Evolutionary conservation across 2,329 filamentous ascomycete species (phyloP).

Genomic region (Pseudocercospora fijiensis): DNA sequence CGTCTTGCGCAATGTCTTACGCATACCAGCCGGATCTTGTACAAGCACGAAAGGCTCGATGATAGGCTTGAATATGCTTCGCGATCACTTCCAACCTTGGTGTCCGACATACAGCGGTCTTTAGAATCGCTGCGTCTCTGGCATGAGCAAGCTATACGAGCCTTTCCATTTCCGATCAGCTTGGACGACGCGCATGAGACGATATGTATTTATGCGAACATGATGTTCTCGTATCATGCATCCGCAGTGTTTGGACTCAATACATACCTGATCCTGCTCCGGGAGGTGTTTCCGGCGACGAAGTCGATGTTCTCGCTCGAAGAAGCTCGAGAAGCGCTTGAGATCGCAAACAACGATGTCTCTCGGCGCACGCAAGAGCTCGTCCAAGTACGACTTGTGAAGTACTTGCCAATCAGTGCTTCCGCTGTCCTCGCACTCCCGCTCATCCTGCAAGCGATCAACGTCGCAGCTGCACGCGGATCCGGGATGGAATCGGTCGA

Average conservation of each 20-base stretch:
- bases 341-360: constrained; percentile 25
- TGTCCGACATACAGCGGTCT: constrained; percentile 22
- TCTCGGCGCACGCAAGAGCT: constrained; percentile 26
- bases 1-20: constrained; percentile 26
- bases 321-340: constrained; percentile 24
- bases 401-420: constrained; percentile 25
- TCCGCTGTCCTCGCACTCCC: constrained; percentile 22
- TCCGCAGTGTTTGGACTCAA: constrained; percentile 26
- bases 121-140: constrained; percentile 22
- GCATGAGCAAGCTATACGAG: constrained; percentile 25
- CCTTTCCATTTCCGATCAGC: constrained; percentile 25
- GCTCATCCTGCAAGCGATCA: constrained; percentile 25
- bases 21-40: constrained; percentile 21
- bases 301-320: constrained; percentile 24
- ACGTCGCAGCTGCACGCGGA: constrained; percentile 25
- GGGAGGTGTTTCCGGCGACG: constrained; percentile 20
- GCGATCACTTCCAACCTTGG: constrained; percentile 14
- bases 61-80: constrained; percentile 24
- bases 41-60: constrained; percentile 25
- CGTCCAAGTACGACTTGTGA: constrained; percentile 26
- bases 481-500: constrained; percentile 25
- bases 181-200: constrained; percentile 25
- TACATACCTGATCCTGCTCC: constrained; percentile 24
- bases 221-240: constrained; percentile 30
- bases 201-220: constrained; percentile 26